phyloP scores from a whole-genome alignment of 2,329 filamentous ascomycete species.

The Botrytis paeoniae region DNA sequence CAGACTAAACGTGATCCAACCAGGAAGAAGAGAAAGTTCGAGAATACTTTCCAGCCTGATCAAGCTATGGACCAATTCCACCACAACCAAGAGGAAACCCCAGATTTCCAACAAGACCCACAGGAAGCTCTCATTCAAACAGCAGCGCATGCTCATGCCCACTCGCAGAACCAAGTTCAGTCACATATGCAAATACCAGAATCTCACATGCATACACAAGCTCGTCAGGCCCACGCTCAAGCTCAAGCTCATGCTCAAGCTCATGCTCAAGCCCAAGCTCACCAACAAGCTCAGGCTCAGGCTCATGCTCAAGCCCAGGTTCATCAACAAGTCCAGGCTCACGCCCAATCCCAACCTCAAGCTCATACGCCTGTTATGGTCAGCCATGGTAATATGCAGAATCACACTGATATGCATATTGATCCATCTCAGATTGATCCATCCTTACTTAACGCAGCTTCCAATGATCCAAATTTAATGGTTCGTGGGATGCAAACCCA shows the following conservation, averaged over 20 bases:
- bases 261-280: slow-evolving; percentile 27
- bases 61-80: slow-evolving; percentile 29
- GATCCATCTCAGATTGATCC: slow-evolving; percentile 64
- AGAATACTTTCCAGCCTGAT: slow-evolving; percentile 26
- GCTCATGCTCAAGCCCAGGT: slow-evolving; percentile 24
- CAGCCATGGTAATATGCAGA: slow-evolving; percentile 54
- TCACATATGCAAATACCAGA: slow-evolving; percentile 20
- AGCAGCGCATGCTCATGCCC: slow-evolving; percentile 35
- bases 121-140: slow-evolving; percentile 33
- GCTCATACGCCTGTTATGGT: slow-evolving; percentile 32
- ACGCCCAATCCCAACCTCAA: slow-evolving; percentile 11
- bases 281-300: slow-evolving; percentile 25
- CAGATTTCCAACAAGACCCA: slow-evolving; percentile 31
- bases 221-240: slow-evolving; percentile 25
- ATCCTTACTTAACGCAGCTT: slow-evolving; percentile 55
- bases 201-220: slow-evolving; percentile 25
- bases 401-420: slow-evolving; percentile 57
- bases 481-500: slow-evolving; percentile 38
- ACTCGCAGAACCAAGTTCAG: slow-evolving; percentile 32
- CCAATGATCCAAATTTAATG: slow-evolving; percentile 38
- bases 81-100: slow-evolving; percentile 26
- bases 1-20: slow-evolving; percentile 53
- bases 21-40: slow-evolving; percentile 41
- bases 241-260: slow-evolving; percentile 26
- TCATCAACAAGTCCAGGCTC: slow-evolving; percentile 27